A percentile compares a stretch with the other conserved stretches of the same genome.
Conservation (phyloP, 1,284 basidiomycete species). For the Rhodotorula glutinis region DNA sequence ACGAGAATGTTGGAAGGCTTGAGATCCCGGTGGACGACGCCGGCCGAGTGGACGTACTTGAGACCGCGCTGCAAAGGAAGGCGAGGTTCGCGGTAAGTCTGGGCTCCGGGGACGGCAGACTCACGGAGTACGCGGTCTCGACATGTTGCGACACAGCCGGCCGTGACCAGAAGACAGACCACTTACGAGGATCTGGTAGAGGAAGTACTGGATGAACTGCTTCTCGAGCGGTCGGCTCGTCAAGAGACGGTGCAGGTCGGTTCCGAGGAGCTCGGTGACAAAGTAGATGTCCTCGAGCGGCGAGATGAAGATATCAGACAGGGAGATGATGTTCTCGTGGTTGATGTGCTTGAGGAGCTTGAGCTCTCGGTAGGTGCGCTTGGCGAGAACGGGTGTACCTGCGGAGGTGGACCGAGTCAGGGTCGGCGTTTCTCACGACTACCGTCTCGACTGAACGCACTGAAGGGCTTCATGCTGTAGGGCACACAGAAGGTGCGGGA, state of each 20-base stretch:
- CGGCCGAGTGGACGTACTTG: constrained; percentile 99
- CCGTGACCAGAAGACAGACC: not conserved
- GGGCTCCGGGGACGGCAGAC: no score
- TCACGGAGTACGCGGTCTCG: no score
- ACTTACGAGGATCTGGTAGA: constrained; percentile 86
- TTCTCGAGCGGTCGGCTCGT: constrained; percentile 97
- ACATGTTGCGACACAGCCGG: no score
- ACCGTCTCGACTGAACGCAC: constrained; percentile 8
- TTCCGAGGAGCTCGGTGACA: constrained; percentile 97
- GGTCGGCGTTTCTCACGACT: constrained; percentile 69
- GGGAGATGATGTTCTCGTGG: constrained; percentile 98
- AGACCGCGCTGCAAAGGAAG: constrained; percentile 63
- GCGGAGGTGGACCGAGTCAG: not conserved
- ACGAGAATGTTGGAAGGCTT: constrained; percentile 99
- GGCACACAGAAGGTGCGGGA: not conserved
- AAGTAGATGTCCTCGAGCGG: constrained; percentile 99
- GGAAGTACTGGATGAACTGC: constrained; percentile 99
- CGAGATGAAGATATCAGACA: constrained; percentile 98
- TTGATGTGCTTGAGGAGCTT: constrained; percentile 98
- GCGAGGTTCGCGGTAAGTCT: not conserved
- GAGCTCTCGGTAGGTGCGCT: constrained; percentile 95
- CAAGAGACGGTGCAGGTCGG: constrained; percentile 93
- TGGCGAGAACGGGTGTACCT: constrained; percentile 82
- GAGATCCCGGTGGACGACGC: constrained; percentile 96
- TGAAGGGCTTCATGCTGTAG: constrained; percentile 41